phyloP scores from a whole-genome alignment of 495 filamentous ascomycete genomes.

The Xylaria intraflava region DNA sequence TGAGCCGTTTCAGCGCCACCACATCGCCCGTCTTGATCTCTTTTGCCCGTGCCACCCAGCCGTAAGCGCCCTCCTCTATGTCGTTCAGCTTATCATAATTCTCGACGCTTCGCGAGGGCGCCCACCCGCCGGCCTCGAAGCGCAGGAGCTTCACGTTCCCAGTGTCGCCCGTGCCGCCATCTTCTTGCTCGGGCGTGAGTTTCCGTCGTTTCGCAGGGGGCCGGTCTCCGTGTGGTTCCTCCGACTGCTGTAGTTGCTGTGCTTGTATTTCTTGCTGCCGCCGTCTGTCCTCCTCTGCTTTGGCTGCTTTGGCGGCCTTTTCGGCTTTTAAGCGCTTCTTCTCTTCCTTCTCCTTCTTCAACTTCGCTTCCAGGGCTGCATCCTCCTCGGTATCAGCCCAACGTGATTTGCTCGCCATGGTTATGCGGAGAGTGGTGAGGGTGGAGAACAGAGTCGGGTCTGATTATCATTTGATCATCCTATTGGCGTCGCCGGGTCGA shows the following conservation, averaged over 20 bases:
- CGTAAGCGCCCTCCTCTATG: conserved; percentile 96
- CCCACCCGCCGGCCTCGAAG: conserved; percentile 64
- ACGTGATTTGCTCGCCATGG: conserved; percentile 68
- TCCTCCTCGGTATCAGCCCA: conserved; percentile 84
- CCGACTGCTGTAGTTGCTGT: conserved; percentile 23
- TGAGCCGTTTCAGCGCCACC: conserved; percentile 90
- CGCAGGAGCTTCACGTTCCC: conserved; percentile 51
- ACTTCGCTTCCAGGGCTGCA: conserved; percentile 59
- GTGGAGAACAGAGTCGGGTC: background rate
- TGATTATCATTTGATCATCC: conserved; percentile 1
- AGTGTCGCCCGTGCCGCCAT: conserved; percentile 20
- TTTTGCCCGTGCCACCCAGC: conserved; percentile 81
- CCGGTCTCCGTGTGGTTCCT: conserved; percentile 28
- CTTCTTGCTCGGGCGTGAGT: conserved; percentile 36
- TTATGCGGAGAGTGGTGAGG: background rate
- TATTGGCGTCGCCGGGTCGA: background rate
- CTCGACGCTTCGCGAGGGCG: conserved; percentile 72
- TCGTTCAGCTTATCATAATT: conserved; percentile 90
- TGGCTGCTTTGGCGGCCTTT: conserved; percentile 67
- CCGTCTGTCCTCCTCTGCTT: conserved; percentile 51
- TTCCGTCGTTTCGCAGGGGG: conserved; percentile 53
- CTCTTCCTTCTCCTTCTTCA: conserved; percentile 81
- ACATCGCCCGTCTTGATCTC: conserved; percentile 76
- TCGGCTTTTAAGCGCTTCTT: conserved; percentile 82
- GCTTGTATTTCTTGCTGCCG: conserved; percentile 19